phyloP scores from a whole-genome alignment of 139 green algal species.

The Cymbomonas tetramitiformis region DNA sequence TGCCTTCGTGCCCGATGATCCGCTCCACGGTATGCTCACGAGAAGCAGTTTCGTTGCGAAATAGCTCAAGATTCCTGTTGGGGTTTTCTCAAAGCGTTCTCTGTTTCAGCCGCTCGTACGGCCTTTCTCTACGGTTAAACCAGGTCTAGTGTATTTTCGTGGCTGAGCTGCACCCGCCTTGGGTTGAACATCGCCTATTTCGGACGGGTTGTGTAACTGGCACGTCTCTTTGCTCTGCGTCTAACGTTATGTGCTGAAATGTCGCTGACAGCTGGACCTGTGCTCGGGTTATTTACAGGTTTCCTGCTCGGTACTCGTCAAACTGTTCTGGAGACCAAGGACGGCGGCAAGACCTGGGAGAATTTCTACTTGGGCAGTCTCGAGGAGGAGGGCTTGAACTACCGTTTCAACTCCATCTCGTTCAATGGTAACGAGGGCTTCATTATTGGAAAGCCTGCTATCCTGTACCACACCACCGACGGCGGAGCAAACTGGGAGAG shows the following conservation, averaged over 20 bases:
- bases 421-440: conserved; percentile 92
- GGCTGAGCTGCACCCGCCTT: no score
- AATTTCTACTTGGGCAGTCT: conserved; percentile 42
- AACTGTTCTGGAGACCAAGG: conserved; percentile 89
- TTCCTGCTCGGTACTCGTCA: conserved; percentile 91
- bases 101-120: no score
- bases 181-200: no score
- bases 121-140: no score
- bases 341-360: conserved; percentile 86
- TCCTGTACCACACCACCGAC: conserved; percentile 89
- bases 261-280: no score
- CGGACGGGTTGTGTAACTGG: no score
- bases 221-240: no score
- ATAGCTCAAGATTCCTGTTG: not conserved
- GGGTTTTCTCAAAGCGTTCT: no score
- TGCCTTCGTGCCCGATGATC: conserved; percentile 68
- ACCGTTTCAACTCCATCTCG: conserved; percentile 85
- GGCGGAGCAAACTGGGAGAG: conserved; percentile 86
- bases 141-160: no score
- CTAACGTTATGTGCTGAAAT: not conserved
- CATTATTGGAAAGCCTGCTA: conserved; percentile 97
- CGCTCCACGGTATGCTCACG: conserved; percentile 66
- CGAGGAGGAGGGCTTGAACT: conserved; percentile 77
- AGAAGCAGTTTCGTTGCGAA: conserved; percentile 11
- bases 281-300: conserved; percentile 23